Percentiles rank a stretch among this genome's conserved stretches.
Evolutionary conservation across 768 basidiomycete species (phyloP).

Genomic region (Lanmaoa pseudosensibilis): DNA sequence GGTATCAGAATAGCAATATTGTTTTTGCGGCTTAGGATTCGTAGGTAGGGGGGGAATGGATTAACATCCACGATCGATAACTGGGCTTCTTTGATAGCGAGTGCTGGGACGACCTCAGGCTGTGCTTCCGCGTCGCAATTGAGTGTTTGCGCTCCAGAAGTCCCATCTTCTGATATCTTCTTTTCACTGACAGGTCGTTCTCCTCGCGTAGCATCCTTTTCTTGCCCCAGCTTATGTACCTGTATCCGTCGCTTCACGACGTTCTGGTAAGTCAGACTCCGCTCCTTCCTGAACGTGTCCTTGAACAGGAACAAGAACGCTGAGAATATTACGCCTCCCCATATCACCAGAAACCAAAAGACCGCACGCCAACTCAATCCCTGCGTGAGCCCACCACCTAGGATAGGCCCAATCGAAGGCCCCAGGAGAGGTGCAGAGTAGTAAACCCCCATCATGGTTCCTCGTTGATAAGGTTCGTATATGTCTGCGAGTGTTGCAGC

Average conservation of each 20-base stretch:
- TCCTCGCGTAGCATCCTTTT: conserved; percentile 12
- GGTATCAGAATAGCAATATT: conserved; percentile 60
- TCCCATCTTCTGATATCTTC: neutral
- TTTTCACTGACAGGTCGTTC: conserved; percentile 11
- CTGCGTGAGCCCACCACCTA: conserved; percentile 70
- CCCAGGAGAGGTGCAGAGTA: conserved; percentile 81
- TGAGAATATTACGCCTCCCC: conserved; percentile 53
- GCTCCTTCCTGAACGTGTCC: conserved; percentile 83
- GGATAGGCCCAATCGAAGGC: conserved; percentile 62
- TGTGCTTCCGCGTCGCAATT: conserved; percentile 28
- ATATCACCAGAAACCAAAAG: conserved; percentile 80
- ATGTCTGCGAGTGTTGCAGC: conserved; percentile 75
- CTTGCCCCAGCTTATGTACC: conserved; percentile 15
- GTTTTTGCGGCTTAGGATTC: conserved; percentile 61
- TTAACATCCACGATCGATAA: conserved; percentile 71
- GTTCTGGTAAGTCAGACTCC: conserved; percentile 77
- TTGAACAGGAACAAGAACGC: conserved; percentile 70
- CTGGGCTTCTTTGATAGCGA: conserved; percentile 40
- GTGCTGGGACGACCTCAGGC: conserved; percentile 6
- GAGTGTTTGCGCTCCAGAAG: neutral
- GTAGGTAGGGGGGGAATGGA: conserved; percentile 60
- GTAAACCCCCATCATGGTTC: conserved; percentile 79
- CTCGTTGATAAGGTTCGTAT: conserved; percentile 72
- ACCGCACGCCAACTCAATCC: conserved; percentile 76
- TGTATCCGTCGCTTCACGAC: conserved; percentile 49